Base-by-base conservation (phyloP, 805 yeast species). In the Yarrowia sp. region DNA sequence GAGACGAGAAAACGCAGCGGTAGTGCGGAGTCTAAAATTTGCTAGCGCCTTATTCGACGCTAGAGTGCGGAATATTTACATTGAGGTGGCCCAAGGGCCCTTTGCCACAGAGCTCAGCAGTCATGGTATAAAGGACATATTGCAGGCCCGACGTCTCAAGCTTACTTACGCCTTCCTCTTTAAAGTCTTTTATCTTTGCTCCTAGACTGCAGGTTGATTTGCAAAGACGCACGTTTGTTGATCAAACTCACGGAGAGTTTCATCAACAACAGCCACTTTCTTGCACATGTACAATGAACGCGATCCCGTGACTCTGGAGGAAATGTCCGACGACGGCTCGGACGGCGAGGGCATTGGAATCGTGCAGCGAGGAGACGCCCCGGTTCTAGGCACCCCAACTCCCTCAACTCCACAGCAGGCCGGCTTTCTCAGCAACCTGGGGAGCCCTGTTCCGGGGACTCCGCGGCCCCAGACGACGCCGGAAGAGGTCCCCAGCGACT, bases 231-330 rank as follows among this genome's bases (percentile, higher is more conserved):
- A 44, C 49, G n/a, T 18, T 27, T n/a, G n/a, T n/a, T n/a, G 22
- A 42, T 42, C 49, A 42, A 41, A 25, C 46, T 25, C 47, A 41
- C n/a, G 21, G 21, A 6, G 14, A n/a, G n/a, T n/a, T n/a, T n/a
- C n/a, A n/a, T n/a, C n/a, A n/a, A n/a, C n/a, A n/a, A n/a, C n/a
- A n/a, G n/a, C n/a, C n/a, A n/a, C n/a, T n/a, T n/a, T n/a, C n/a
- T n/a, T n/a, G n/a, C 39, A 44, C 58, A 51, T 51, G 58, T 35
- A 51, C 58, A 51, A 51, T 51, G 58, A 51, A 51, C 41, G 58
- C n/a, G 58, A 51, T 35, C 58, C 58, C 42, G 58, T 51, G 58
- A 51, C 58, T n/a, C 42, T 51, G 58, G 58, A 51, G 58, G 58
- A 51, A 51, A 51, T 51, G 58, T 44, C 51, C 25, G 58, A 51